These are phyloP conservation scores for Oxytropis ochrocephala DNA, from an alignment of 306 rosid species.

Conservation along the genomic window DNA sequence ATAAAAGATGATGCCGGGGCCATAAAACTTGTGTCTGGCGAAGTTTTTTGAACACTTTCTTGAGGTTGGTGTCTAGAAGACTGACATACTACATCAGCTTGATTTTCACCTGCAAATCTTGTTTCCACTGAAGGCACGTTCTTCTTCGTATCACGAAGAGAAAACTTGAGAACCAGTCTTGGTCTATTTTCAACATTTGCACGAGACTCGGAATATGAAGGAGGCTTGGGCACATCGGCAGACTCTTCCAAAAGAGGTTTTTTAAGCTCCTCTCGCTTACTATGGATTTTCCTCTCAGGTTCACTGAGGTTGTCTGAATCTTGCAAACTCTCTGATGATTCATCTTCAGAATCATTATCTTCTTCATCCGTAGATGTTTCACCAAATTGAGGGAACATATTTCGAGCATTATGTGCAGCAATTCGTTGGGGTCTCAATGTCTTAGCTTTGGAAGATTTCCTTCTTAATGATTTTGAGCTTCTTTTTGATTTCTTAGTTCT, in stretches of 20 bases:
- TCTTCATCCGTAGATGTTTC: constrained; percentile 63
- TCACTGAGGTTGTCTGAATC: constrained; percentile 40
- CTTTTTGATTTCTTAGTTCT: constrained; percentile 47
- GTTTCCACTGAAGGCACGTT: constrained; percentile 36
- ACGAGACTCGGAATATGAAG: constrained; percentile 37
- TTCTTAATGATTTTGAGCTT: constrained; percentile 37
- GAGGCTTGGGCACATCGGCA: constrained; percentile 28
- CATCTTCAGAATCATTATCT: constrained; percentile 47
- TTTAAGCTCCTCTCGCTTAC: constrained; percentile 28
- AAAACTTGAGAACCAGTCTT: constrained; percentile 56
- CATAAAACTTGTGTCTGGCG: constrained; percentile 12
- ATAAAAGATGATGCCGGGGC: constrained; percentile 23
- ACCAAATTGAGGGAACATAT: constrained; percentile 48
- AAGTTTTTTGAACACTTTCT: constrained; percentile 20
- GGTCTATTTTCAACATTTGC: constrained; percentile 35
- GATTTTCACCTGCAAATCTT: constrained; percentile 22
- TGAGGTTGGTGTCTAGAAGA: constrained; percentile 36
- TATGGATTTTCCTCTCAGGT: constrained; percentile 32
- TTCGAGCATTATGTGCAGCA: constrained; percentile 77
- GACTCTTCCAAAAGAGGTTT: constrained; percentile 26
- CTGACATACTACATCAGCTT: constrained; percentile 26
- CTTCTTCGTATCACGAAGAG: constrained; percentile 59
- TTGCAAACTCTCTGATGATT: constrained; percentile 52
- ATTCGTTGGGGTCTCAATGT: constrained; percentile 55
- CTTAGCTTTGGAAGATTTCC: constrained; percentile 52